Conservation (phyloP, 1,284 basidiomycete species). For the Apiotrichum brassicae region DNA sequence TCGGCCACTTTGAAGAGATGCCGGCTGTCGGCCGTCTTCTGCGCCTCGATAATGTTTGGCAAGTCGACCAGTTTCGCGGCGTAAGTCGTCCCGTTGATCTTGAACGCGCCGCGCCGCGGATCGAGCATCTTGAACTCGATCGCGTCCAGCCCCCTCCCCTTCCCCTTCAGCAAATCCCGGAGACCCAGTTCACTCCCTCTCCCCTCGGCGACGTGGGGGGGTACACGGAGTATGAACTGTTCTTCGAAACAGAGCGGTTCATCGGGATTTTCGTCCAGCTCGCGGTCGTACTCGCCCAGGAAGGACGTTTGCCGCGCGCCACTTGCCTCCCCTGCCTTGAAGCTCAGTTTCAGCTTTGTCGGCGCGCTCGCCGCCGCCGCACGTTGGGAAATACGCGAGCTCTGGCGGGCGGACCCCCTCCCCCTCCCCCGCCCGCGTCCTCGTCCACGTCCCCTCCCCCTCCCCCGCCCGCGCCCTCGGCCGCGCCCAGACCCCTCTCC, state of each 20-base stretch:
- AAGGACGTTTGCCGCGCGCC: constrained; percentile 57
- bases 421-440: constrained; percentile 13
- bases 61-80: constrained; percentile 93
- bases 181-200: constrained; percentile 53
- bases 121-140: constrained; percentile 99
- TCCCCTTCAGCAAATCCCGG: constrained; percentile 69
- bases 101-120: constrained; percentile 83
- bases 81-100: constrained; percentile 73
- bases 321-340: constrained; percentile 25
- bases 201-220: constrained; percentile 54
- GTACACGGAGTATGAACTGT: constrained; percentile 90
- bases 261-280: constrained; percentile 92
- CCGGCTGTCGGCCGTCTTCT: constrained; percentile 93
- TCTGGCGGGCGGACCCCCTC: constrained; percentile 3
- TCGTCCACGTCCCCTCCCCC: constrained; percentile 13
- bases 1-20: constrained; percentile 98
- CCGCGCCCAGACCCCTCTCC: constrained; percentile 7
- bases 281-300: constrained; percentile 81
- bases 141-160: constrained; percentile 69
- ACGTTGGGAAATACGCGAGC: constrained; percentile 17
- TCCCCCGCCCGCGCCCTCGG: constrained; percentile 18
- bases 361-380: constrained; percentile 6
- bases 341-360: constrained; percentile 34
- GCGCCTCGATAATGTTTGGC: constrained; percentile 88
- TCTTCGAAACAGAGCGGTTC: constrained; percentile 85